phyloP scores from a whole-genome alignment of 106 monocot genomes.

The Dendrobium huoshanense region DNA sequence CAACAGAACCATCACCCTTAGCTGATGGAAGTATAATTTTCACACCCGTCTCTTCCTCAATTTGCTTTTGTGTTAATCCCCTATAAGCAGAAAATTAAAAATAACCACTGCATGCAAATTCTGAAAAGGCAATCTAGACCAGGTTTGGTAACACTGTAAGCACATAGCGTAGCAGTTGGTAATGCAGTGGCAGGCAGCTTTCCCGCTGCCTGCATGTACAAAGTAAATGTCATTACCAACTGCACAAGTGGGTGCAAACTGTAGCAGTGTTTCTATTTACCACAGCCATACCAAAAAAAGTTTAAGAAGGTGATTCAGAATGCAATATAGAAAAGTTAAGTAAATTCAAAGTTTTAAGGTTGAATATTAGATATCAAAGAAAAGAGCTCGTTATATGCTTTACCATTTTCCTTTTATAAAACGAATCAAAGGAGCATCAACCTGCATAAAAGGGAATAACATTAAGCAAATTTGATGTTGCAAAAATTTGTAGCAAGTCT shows the following conservation, averaged over 20 bases:
- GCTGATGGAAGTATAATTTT: conserved; percentile 58
- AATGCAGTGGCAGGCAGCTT: not conserved
- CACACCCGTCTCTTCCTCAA: conserved; percentile 54
- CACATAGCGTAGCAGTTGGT: not conserved
- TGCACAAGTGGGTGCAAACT: not conserved
- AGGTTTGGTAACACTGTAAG: not conserved
- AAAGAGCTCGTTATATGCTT: not conserved
- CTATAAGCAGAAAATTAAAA: conserved; percentile 21
- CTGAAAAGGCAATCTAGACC: not conserved
- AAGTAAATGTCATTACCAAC: not conserved
- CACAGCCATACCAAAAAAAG: not conserved
- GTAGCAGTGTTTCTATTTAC: not conserved
- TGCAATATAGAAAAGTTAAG: not conserved
- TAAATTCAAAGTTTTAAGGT: not conserved
- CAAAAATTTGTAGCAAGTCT: not conserved
- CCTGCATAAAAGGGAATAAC: conserved; percentile 29
- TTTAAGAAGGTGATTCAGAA: not conserved
- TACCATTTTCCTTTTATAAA: conserved; percentile 77
- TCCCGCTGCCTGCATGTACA: not conserved
- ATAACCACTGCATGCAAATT: conserved; percentile 2
- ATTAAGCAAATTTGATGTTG: conserved; percentile 3
- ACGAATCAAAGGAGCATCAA: conserved; percentile 58
- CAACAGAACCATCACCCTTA: conserved; percentile 36
- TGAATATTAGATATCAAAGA: not conserved
- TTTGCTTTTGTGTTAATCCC: conserved; percentile 49